A percentile compares a stretch with the other conserved stretches of the same genome.
These are phyloP conservation scores for Trifolium subterraneum DNA, from an alignment of 306 rosid genomes.

Conservation along the genomic window DNA sequence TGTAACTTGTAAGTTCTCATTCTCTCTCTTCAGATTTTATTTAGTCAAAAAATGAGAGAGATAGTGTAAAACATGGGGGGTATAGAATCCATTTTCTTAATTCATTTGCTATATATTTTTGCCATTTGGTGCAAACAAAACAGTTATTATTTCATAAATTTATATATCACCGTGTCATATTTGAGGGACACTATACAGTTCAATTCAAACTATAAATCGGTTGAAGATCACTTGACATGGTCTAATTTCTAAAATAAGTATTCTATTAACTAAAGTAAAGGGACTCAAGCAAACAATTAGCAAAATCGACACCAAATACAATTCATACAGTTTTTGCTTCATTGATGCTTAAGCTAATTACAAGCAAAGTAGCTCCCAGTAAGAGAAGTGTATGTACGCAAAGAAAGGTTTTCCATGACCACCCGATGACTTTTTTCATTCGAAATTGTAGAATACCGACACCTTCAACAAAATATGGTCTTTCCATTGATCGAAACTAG, in stretches of 20 bases:
- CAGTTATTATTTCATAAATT: too few relatives aligned
- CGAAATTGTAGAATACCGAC: not conserved
- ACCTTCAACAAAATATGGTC: constrained; percentile 22
- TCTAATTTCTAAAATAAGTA: not conserved
- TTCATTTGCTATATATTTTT: too few relatives aligned
- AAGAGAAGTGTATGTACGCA: not conserved
- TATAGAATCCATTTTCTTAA: too few relatives aligned
- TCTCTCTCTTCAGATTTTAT: too few relatives aligned
- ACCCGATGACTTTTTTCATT: not conserved
- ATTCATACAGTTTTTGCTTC: not conserved
- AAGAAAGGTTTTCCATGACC: not conserved
- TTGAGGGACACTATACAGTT: not conserved
- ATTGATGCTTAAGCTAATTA: not conserved
- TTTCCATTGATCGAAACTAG: constrained; percentile 9
- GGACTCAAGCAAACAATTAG: not conserved
- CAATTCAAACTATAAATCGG: not conserved
- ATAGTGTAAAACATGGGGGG: too few relatives aligned
- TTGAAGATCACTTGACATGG: not conserved
- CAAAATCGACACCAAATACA: not conserved
- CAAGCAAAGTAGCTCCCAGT: not conserved
- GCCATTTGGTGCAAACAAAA: too few relatives aligned
- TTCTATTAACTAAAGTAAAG: not conserved
- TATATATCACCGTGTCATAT: not conserved
- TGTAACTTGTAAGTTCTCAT: too few relatives aligned
- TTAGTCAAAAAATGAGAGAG: too few relatives aligned